Base-by-base conservation (phyloP, 2,329 filamentous ascomycete genomes). In the Stromatinia cepivora region DNA sequence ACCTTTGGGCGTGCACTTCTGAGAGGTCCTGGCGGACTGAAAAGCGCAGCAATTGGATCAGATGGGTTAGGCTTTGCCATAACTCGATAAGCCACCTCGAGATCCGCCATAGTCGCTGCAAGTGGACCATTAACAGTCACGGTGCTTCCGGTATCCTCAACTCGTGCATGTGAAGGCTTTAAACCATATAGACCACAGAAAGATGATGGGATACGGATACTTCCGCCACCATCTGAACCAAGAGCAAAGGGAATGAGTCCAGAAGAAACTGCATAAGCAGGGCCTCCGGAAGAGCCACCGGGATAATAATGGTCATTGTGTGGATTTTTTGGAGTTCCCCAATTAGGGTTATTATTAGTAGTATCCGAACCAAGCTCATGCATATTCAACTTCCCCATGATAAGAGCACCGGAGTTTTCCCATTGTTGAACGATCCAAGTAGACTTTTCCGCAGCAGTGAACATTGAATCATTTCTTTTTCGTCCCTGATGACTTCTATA, bases 231-330 rank as follows among this genome's bases (percentile, higher is more conserved):
- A 78, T 99, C 95, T 20, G 94, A 97, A 28, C 94, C 95, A 31
- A 99, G 82, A 4, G 94, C 93, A 46, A 89, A 72, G 36, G 88
- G 85, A 0, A 85, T 84, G 2, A 85, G 82, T 34, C 86, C 86
- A 1, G 86, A 83, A 31, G 86, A 87, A 34, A 98, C 92, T 11
- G 92, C 92, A 25, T 96, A 88, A 3, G 94, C 94, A 77, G 93
- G 96, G 20, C 95, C 95, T 58, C 95, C 95, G 1, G 94, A 98
- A 78, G 93, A 97, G 25, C 93, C 93, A 46, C 93, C 93, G 0
- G 92, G 74, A 79, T 95, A 95, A 81, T 92, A 94, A 4, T 82
- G 77, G 0, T 81, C 78, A 77, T 94, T 92, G 78, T 92, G 88
- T 0, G 92, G 92, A 75, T 95, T 95, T 20, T 84, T 83, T 0